These are phyloP conservation scores for Cadophora sp. DNA, from an alignment of 2,329 filamentous ascomycete species.

Conservation along the genomic window DNA sequence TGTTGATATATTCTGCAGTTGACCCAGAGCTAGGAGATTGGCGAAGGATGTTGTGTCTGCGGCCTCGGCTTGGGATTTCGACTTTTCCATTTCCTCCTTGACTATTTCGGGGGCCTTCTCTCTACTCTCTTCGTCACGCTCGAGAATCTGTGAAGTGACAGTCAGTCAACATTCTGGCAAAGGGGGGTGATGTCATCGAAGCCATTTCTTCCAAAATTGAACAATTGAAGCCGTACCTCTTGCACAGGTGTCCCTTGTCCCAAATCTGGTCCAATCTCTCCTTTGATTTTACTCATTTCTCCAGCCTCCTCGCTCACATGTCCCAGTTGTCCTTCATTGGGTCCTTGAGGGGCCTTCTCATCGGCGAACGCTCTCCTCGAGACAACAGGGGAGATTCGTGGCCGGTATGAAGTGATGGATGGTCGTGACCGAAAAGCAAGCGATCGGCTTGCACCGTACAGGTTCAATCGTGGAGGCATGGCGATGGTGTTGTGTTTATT, in stretches of 20 bases:
- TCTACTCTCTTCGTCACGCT: slow-evolving; percentile 65
- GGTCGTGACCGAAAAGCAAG: slow-evolving; percentile 51
- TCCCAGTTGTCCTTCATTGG: slow-evolving; percentile 60
- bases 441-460: slow-evolving; percentile 53
- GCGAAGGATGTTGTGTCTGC: slow-evolving; percentile 44
- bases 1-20: slow-evolving; percentile 41
- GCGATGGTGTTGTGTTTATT: slow-evolving; percentile 31
- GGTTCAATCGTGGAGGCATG: slow-evolving; percentile 63
- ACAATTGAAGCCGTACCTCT: slow-evolving; percentile 56
- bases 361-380: slow-evolving; percentile 42
- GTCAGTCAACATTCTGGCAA: slow-evolving; percentile 22
- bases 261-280: slow-evolving; percentile 64
- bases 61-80: slow-evolving; percentile 32
- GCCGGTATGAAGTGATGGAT: slow-evolving; percentile 43
- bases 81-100: slow-evolving; percentile 59
- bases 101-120: slow-evolving; percentile 72
- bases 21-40: slow-evolving; percentile 43
- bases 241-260: slow-evolving; percentile 70
- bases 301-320: slow-evolving; percentile 71
- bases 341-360: slow-evolving; percentile 45
- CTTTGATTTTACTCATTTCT: slow-evolving; percentile 63
- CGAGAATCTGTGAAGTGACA: slow-evolving; percentile 59
- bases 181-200: slow-evolving; percentile 32
- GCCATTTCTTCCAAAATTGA: slow-evolving; percentile 18
- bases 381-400: slow-evolving; percentile 37